Base-by-base conservation (phyloP, 345 rosid genomes). In the Aquilaria malaccensis region DNA sequence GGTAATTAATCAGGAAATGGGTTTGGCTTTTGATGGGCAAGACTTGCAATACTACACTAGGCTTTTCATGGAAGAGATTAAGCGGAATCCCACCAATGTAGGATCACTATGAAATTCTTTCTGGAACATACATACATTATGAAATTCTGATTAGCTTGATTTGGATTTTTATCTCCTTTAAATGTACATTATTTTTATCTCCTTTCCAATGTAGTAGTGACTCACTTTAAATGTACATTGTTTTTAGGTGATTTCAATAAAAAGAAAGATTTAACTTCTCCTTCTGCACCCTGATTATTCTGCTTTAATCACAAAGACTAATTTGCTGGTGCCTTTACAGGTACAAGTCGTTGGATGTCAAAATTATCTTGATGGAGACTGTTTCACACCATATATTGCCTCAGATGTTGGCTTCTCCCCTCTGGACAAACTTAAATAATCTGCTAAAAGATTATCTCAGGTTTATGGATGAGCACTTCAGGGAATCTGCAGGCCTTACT, bases 381-480 rank as follows among this genome's bases (percentile, higher is more conserved):
- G 78, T 85, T 76, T 81, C 88, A 33, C 97, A 94, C 75, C 83
- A 94, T 80, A 85, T 94, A 59, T 73, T 94, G 60, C 84, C 92
- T 45, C 92, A 88, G 77, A 82, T 94, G 83, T 71, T 83, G 80
- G 85, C 60, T 53, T 90, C 99, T 64, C 91, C 95, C 9, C 85
- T 86, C 66, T 94, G 96, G 95, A 64, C 59, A 60, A 89, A 94
- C 66, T 78, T 82, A 64, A 77, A 74, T 72, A 76, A 71, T 76
- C 80, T 90, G 69, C 81, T 94, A 49, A 83, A 80, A 78, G 96
- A 94, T 78, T 94, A 94, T 63, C 89, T 90, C 62, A 84, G 80
- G 79, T 94, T 90, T 80, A 90, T 90, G 97, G 99, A 94, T 85
- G 99, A 94, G 59, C 93, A 94, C 80, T 83, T 88, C 53, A 80